Base-by-base conservation (phyloP, 2,329 filamentous ascomycete genomes). In the Neurospora crassa region DNA sequence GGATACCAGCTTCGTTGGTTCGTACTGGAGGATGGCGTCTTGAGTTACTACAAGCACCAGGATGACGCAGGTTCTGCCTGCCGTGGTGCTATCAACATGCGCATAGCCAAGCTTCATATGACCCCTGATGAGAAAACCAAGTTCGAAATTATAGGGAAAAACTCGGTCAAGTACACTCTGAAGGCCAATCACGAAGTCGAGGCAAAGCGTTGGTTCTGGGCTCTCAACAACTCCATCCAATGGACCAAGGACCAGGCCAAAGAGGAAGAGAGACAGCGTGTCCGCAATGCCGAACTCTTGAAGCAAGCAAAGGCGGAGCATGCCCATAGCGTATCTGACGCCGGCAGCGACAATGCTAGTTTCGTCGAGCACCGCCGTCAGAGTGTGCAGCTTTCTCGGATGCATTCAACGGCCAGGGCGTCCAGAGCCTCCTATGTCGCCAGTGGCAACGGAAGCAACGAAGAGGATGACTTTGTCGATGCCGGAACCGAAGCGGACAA, bases 1-100 rank as follows among this genome's bases (percentile, higher is more conserved):
- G 96, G 96, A 10, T 99, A 97, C 83, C 97, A 99, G 82, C 81
- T 99, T 74, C 88, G 96, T 72, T 99, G 95, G 94, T 99, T 99
- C 79, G 96, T 98, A 16, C 88, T 99, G 10, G 96, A 99, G 79
- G 96, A 99, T 79, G 96, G 96, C 14, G 95, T 99, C 14, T 82
- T 99, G 75, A 98, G 96, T 81, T 99, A 99, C 83, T 99, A 98
- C 84, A 99, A 99, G 82, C 93, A 98, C 80, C 96, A 99, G 82
- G 96, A 99, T 79, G 96, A 99, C 79, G 93, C 94, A 41, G 96
- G 94, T 34, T 97, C 94, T 69, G 96, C 96, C 71, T 99, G 96
- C 80, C 93, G 96, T 73, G 96, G 96, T 72, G 96, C 96, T 69
- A 99, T 99, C 82, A 98, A 98, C 80, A 99, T 99, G 94, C 92